A percentile compares a stretch with the other conserved stretches of the same genome.
Evolutionary conservation across 306 rosid genomes (phyloP).

Genomic region (Prosopis cineraria): DNA sequence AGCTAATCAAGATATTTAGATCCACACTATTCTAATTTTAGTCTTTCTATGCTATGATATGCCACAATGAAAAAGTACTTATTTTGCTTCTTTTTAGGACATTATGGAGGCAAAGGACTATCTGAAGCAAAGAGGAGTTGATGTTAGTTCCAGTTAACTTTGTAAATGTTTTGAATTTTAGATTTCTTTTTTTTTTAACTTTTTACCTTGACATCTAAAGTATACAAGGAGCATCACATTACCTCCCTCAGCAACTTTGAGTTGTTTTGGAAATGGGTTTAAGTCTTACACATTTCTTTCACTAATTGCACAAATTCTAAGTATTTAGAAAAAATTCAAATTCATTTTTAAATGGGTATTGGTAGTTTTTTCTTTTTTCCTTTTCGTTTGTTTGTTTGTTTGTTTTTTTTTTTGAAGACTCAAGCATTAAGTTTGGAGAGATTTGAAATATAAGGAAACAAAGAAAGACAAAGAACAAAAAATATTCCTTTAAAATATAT

Average conservation of each 20-base stretch:
- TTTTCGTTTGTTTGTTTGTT: too few species aligned
- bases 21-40: background rate
- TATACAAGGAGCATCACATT: background rate
- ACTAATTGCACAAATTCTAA: too few species aligned
- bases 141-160: constrained; percentile 58
- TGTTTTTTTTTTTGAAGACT: too few species aligned
- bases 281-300: background rate
- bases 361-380: too few species aligned
- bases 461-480: too few species aligned
- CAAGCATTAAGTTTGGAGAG: too few species aligned
- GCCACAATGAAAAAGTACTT: too few species aligned
- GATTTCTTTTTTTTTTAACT: background rate
- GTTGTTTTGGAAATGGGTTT: background rate
- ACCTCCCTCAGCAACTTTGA: background rate
- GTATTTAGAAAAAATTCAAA: too few species aligned
- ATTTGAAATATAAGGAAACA: too few species aligned
- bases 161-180: background rate
- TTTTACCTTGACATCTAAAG: too few species aligned
- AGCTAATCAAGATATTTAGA: background rate
- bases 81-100: constrained; percentile 55
- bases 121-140: constrained; percentile 69
- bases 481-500: too few species aligned
- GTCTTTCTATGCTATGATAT: background rate
- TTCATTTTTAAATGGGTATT: too few species aligned
- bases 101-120: constrained; percentile 75